Evolutionary conservation across 768 basidiomycete species (phyloP).

Genomic region (Xanthoconium stramineum): DNA sequence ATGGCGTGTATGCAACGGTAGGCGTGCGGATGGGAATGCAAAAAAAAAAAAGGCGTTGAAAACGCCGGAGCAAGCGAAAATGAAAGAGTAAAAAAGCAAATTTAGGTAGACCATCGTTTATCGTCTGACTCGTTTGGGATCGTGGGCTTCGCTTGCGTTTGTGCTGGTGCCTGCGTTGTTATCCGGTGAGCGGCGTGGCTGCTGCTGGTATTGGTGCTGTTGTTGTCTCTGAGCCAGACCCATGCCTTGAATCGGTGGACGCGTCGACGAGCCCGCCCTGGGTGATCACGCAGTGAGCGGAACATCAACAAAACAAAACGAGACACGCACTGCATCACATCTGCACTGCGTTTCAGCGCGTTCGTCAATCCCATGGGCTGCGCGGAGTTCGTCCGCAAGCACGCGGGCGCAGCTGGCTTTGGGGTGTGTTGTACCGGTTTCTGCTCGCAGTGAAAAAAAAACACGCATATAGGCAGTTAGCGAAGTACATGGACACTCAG

Average conservation of each 20-base stretch:
- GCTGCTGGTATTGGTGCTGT: constrained; percentile 5
- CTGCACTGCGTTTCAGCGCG: constrained; percentile 34
- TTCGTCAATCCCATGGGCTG: neutral
- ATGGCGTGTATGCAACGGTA: no score
- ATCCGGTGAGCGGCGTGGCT: no score
- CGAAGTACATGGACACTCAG: neutral
- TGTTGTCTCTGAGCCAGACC: constrained; percentile 37
- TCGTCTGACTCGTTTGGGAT: constrained; percentile 42
- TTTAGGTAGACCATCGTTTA: constrained; percentile 13
- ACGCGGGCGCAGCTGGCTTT: constrained; percentile 4
- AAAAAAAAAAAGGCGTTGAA: neutral
- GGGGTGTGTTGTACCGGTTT: constrained; percentile 5
- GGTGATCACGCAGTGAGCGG: neutral
- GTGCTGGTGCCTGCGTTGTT: constrained; percentile 7
- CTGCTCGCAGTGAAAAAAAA: neutral
- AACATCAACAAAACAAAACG: neutral
- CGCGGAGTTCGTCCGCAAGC: constrained; percentile 3
- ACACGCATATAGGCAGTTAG: constrained; percentile 8
- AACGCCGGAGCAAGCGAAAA: no score
- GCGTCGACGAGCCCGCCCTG: constrained; percentile 19
- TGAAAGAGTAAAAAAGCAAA: neutral
- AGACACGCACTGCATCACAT: constrained; percentile 30
- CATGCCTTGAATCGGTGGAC: constrained; percentile 34
- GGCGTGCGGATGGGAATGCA: no score
- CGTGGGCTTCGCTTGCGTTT: constrained; percentile 4